These are phyloP conservation scores for Galeopsis tetrahit DNA, from an alignment of 257 asterid genomes.

Conservation along the genomic window DNA sequence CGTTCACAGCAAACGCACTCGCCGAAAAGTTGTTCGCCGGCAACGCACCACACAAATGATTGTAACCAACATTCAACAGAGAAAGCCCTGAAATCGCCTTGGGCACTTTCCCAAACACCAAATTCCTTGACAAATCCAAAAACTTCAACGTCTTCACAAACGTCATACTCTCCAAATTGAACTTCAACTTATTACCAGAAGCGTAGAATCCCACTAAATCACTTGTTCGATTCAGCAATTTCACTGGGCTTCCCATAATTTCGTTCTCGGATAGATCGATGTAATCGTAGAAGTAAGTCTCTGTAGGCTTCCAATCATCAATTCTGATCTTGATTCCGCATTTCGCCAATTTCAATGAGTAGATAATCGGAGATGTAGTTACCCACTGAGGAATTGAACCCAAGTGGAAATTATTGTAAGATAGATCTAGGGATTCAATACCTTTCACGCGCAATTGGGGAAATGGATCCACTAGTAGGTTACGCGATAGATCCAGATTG, in stretches of 20 bases:
- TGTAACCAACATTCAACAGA: slow-evolving; percentile 65
- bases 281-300: slow-evolving; percentile 75
- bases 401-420: slow-evolving; percentile 70
- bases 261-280: slow-evolving; percentile 83
- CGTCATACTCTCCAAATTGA: slow-evolving; percentile 57
- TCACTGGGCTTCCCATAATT: slow-evolving; percentile 75
- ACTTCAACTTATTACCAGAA: slow-evolving; percentile 68
- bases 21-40: slow-evolving; percentile 70
- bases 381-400: slow-evolving; percentile 78
- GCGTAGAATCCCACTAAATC: slow-evolving; percentile 73
- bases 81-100: slow-evolving; percentile 53
- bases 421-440: slow-evolving; percentile 78
- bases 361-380: slow-evolving; percentile 64
- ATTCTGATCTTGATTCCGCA: slow-evolving; percentile 80
- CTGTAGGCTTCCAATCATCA: slow-evolving; percentile 72
- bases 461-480: slow-evolving; percentile 74
- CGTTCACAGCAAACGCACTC: slow-evolving; percentile 63
- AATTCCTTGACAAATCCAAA: slow-evolving; percentile 72
- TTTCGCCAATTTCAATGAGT: slow-evolving; percentile 75
- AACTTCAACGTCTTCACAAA: slow-evolving; percentile 50
- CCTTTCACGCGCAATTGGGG: slow-evolving; percentile 70
- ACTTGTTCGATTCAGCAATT: slow-evolving; percentile 67
- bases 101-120: slow-evolving; percentile 76
- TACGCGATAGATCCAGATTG: slow-evolving; percentile 78
- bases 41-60: slow-evolving; percentile 79